phyloP scores from a whole-genome alignment of 306 rosid genomes.

The Morella rubra region DNA sequence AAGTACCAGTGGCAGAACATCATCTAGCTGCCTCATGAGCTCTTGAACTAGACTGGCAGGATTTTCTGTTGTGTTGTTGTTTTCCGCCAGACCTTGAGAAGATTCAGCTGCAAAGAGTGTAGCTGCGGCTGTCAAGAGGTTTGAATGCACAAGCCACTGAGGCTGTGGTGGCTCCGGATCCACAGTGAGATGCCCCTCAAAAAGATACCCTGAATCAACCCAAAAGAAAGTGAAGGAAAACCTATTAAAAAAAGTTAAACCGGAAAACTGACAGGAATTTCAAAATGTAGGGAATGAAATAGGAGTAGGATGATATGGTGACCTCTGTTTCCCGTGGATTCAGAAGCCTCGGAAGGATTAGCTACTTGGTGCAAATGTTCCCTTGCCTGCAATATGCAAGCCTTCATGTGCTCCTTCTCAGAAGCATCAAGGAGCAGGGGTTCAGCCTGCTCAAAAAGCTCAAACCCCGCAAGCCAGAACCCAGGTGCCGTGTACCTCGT shows the following conservation, averaged over 20 bases:
- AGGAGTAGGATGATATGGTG: constrained; percentile 7
- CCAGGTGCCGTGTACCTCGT: constrained; percentile 82
- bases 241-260: neutral
- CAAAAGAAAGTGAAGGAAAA: neutral
- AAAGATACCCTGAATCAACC: constrained; percentile 68
- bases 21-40: constrained; percentile 65
- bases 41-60: constrained; percentile 57
- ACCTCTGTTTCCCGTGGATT: constrained; percentile 51
- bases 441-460: constrained; percentile 66
- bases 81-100: constrained; percentile 49
- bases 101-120: constrained; percentile 63
- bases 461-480: constrained; percentile 79
- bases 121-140: constrained; percentile 70
- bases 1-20: constrained; percentile 60
- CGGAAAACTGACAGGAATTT: neutral
- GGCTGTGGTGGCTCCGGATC: constrained; percentile 95
- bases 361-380: constrained; percentile 61
- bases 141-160: constrained; percentile 82
- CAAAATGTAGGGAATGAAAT: neutral
- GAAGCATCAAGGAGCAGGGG: constrained; percentile 51
- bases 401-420: constrained; percentile 55
- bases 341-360: constrained; percentile 41
- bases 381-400: constrained; percentile 66
- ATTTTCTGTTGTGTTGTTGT: constrained; percentile 35
- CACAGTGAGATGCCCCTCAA: constrained; percentile 94